Evolutionary conservation across 306 rosid species (phyloP), one percentile per base, ranked within the genome.

Genomic region (Malus asiatica): DNA sequence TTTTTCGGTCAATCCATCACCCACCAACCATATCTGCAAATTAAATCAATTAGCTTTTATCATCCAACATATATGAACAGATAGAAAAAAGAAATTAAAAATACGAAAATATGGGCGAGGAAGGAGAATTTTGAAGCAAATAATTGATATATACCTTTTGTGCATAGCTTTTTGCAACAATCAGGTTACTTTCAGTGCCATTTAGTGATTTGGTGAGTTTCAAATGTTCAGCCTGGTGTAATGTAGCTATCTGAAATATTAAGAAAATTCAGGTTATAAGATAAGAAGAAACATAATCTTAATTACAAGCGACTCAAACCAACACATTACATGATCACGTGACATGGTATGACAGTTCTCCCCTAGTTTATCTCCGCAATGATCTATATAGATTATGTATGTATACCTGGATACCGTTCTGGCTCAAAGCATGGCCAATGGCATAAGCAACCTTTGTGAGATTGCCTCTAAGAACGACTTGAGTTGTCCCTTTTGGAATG

Each of bases 371-470:
- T 19, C 25, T 55, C 12, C 23, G 9, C 2, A 15, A 6, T 14
- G 8, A 51, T 5, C 25, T 20, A 5, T 22, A 42, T 30, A 46
- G 11, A 27, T 69, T 51, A 78, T 58, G 64, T 11, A 33, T 32
- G 1, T 46, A 74, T 9, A 90, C 91, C 95, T 90, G 85, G 76
- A 93, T 32, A 4, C 83, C 88, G 73, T 64, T 85, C 6, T 81
- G 88, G 76, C 88, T 81, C 70, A 93, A 77, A 70, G 88, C 58
- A 64, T 45, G 76, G 51, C 83, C 91, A 81, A 88, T 46, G 38
- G 91, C 91, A 81, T 38, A 83, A 80, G 91, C 90, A 83, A 90
- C 84, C 62, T 93, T 93, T 15, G 90, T 86, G 79, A 93, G 82
- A 25, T 89, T 86, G 12, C 97, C 97, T 51, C 82, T 85, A 1